Percentiles rank a stretch among this genome's conserved stretches.
phyloP scores from a whole-genome alignment of 495 filamentous ascomycete genomes.

The Chaetomium tenue region DNA sequence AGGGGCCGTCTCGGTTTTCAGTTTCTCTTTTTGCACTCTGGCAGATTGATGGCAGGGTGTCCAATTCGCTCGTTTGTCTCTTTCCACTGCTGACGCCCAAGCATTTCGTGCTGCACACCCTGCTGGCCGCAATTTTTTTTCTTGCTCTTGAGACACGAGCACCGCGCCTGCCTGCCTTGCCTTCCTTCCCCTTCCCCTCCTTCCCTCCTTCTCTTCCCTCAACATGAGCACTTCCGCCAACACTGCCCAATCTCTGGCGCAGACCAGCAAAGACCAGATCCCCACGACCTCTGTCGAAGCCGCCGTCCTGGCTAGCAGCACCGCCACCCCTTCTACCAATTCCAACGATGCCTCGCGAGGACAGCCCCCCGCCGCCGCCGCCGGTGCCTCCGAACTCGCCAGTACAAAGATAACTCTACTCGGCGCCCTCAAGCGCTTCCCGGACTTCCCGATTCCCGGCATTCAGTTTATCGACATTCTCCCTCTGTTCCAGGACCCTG shows the following conservation, averaged over 20 bases:
- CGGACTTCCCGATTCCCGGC: constrained; percentile 91
- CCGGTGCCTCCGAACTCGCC: constrained; percentile 85
- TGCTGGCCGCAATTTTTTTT: constrained; percentile 29
- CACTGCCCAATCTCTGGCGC: constrained; percentile 30
- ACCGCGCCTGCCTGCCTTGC: constrained; percentile 37
- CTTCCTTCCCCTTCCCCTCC: constrained; percentile 22
- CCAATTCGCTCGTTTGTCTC: constrained; percentile 30
- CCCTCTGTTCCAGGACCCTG: constrained; percentile 83
- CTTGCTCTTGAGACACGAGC: constrained; percentile 32
- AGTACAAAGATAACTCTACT: constrained; percentile 77
- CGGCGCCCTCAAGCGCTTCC: constrained; percentile 63
- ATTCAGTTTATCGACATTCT: constrained; percentile 99
- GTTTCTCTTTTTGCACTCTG: constrained; percentile 27
- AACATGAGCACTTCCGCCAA: constrained; percentile 58
- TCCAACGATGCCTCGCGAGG: constrained; percentile 56
- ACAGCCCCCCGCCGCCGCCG: constrained; percentile 60
- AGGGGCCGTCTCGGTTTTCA: constrained; percentile 26
- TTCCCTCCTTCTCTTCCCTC: constrained; percentile 35
- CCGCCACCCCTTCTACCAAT: constrained; percentile 26
- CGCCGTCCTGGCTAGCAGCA: constrained; percentile 23
- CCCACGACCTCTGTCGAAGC: constrained; percentile 26
- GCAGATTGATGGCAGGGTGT: constrained; percentile 20
- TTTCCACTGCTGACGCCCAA: constrained; percentile 33
- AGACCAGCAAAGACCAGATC: constrained; percentile 26
- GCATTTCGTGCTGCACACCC: constrained; percentile 39